Evolutionary conservation across 1,284 basidiomycete genomes (phyloP), one percentile per base, ranked within the genome.

Genomic region (Boletus mariae): DNA sequence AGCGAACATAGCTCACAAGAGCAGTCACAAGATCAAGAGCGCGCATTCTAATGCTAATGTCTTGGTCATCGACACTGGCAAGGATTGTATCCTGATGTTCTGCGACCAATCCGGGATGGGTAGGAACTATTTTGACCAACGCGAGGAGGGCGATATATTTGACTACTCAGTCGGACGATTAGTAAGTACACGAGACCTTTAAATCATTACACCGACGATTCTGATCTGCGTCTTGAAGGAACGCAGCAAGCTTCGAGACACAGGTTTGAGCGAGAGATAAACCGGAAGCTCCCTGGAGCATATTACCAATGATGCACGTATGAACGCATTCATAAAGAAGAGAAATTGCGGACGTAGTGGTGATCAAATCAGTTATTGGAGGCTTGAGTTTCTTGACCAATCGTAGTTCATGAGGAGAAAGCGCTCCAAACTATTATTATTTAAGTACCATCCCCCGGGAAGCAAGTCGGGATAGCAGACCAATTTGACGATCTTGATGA

Each of bases 401-500:
- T 12, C 97, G 85, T 13, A 92, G 92, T 71, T 99, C 97, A 60
- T 92, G 78, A 2, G 95, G 96, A 0, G 92, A 91, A 26, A 98
- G 73, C 28, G 87, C 84, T 20, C 94, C 94, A 73, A 98, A 97
- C 94, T 97, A 50, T 32, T 37, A 50, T 25, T 48, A 44, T 20
- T 52, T 62, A 23, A 65, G 54, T 28, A 35, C 44, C 47, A 45
- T 38, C 15, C 25, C 5, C 10, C 4, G 1, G 6, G 15, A 5
- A 37, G 31, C 4, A 20, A 37, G 31, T 1, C 5, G 29, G 35
- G 31, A 29, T 15, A 5, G 31, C 82, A 66, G 67, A 94, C 94
- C 65, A 97, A 75, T 73, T 99, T 99, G 69, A 99, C 88, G 47
- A 98, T 90, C 76, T 99, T 99, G 74, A 99, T 99, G 54, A 99